A percentile compares a stretch with the other conserved stretches of the same genome.
Conservation (phyloP, 169 alveolate genomes). For the Cryptosporidium tyzzeri region DNA sequence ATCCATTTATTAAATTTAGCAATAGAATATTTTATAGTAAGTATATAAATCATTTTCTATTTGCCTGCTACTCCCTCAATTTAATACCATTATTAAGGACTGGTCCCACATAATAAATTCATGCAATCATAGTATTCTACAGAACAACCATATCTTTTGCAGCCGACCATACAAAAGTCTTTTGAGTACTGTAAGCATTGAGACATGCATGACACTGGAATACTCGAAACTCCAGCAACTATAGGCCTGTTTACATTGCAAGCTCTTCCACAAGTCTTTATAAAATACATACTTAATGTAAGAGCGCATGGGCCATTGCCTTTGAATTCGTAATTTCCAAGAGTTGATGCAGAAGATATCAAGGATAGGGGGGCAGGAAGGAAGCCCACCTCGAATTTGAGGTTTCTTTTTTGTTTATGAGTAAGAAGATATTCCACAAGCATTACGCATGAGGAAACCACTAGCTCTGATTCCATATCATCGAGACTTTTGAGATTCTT, state of each 20-base stretch:
- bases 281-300: slow-evolving; percentile 51
- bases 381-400: slow-evolving; percentile 20
- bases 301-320: slow-evolving; percentile 34
- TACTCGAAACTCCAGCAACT: slow-evolving; percentile 39
- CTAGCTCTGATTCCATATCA: slow-evolving; percentile 1
- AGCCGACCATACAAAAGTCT: slow-evolving; percentile 60
- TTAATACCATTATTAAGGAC: background rate
- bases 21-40: background rate
- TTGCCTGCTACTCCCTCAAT: background rate
- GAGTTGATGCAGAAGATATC: slow-evolving; percentile 28
- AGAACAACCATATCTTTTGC: slow-evolving; percentile 61
- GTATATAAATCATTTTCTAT: background rate
- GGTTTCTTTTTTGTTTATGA: slow-evolving; percentile 37
- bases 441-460: slow-evolving; percentile 54
- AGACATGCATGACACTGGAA: slow-evolving; percentile 46
- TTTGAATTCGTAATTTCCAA: slow-evolving; percentile 22
- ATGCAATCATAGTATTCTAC: slow-evolving; percentile 49
- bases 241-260: slow-evolving; percentile 45
- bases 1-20: background rate
- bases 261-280: slow-evolving; percentile 66
- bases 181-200: slow-evolving; percentile 35
- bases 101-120: slow-evolving; percentile 42
- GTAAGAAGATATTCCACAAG: slow-evolving; percentile 15
- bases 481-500: slow-evolving; percentile 2
- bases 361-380: slow-evolving; percentile 48